Conservation (phyloP, 2,329 filamentous ascomycete species). For the Penicillium sp. region DNA sequence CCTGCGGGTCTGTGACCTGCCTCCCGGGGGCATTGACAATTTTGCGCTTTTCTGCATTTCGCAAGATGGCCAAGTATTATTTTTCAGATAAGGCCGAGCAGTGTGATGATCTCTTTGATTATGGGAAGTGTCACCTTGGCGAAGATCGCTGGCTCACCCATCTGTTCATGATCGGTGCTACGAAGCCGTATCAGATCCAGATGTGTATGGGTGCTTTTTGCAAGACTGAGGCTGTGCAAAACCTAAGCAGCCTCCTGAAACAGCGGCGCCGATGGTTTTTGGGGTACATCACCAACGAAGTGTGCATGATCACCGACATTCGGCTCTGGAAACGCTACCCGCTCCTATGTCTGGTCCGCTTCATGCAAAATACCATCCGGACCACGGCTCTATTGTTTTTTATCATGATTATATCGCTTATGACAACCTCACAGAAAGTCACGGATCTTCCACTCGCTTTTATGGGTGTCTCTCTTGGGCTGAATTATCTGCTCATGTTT, state of each 20-base stretch:
- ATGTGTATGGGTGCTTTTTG: constrained; percentile 98
- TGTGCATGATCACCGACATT: constrained; percentile 94
- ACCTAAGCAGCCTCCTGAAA: constrained; percentile 80
- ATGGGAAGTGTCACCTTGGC: constrained; percentile 89
- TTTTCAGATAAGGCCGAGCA: constrained; percentile 96
- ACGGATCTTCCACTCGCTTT: constrained; percentile 84
- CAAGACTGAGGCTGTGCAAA: constrained; percentile 96
- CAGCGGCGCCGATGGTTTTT: constrained; percentile 95
- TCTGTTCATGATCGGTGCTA: constrained; percentile 96
- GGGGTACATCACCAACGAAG: constrained; percentile 96
- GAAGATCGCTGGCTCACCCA: constrained; percentile 97
- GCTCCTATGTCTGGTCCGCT: constrained; percentile 77
- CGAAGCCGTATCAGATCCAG: constrained; percentile 90
- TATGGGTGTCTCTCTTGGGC: constrained; percentile 83
- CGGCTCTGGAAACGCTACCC: constrained; percentile 90
- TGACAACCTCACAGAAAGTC: constrained; percentile 78
- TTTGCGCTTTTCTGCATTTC: constrained; percentile 91
- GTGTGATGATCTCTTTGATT: constrained; percentile 94
- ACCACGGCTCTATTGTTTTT: constrained; percentile 93
- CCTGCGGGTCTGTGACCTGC: constrained; percentile 90
- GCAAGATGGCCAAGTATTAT: constrained; percentile 96
- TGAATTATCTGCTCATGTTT: constrained; percentile 94
- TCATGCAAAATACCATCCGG: constrained; percentile 94
- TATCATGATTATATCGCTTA: constrained; percentile 82
- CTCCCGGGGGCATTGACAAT: constrained; percentile 94